Base-by-base conservation (phyloP, 805 yeast genomes). In the Diddensiella transvaalensis region DNA sequence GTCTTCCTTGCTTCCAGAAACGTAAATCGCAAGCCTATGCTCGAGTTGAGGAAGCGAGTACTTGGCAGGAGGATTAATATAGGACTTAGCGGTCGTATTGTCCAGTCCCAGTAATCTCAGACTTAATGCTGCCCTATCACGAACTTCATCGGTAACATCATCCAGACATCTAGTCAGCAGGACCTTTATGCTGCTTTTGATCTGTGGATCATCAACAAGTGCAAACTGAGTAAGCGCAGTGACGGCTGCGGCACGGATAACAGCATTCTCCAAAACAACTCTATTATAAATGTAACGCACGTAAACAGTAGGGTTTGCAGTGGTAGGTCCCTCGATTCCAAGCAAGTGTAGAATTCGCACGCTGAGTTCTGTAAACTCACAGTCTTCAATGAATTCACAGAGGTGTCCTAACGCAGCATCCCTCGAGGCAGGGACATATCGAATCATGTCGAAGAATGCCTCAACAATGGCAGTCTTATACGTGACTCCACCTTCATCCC, bases 341-440 rank as follows among this genome's bases (percentile, higher is more conserved):
- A 93, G 77, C 53, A 91, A 69, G 69, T 90, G 96, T 67, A 93
- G 76, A 50, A 93, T 83, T 63, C 98, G 80, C n/a, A 90, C 96
- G 22, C 95, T 80, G 53, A 93, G 80, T 69, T 89, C 96, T 24
- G 96, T 86, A 71, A 77, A 91, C 71, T 93, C 99, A 72, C 98
- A 93, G 74, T 93, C 99, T 70, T 93, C 99, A 60, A 93, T 93
- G 64, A 89, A 90, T 68, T 93, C 99, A 75, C 98, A 89, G 60
- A 93, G 76, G 66, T 84, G 84, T 70, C 86, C 88, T 61, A 93
- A 74, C 19, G 96, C 95, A 42, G 78, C 68, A 58, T 86, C 93
- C 61, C 87, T 80, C 11, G 95, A 87, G 54, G 75, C 81, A 18
- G 96, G 96, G 51, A 88, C 82, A 62, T 84, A 88, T 57, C 85